phyloP scores from a whole-genome alignment of 176 grass and related monocot genomes.

The Zizania latifolia region DNA sequence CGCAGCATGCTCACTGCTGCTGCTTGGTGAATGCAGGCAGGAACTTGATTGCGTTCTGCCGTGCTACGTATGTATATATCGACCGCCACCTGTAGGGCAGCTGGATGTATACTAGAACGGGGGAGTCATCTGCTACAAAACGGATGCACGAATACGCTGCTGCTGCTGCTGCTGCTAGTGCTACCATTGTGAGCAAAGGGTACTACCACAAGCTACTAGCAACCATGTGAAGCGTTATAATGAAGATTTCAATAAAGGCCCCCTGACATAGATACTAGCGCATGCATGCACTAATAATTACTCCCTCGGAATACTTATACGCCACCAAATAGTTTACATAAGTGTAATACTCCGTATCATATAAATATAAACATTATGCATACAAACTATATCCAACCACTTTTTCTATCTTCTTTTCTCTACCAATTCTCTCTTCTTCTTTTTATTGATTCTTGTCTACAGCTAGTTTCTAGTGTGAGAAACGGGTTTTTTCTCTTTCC shows the following conservation, averaged over 20 bases:
- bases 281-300: too few relatives aligned
- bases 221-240: conserved; percentile 32
- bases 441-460: too few relatives aligned
- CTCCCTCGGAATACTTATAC: too few relatives aligned
- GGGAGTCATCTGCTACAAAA: neutral
- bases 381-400: too few relatives aligned
- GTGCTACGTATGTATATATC: neutral
- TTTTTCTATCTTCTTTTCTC: too few relatives aligned
- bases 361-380: too few relatives aligned
- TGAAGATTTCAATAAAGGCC: conserved; percentile 22
- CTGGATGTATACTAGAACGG: neutral
- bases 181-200: neutral
- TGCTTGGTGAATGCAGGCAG: neutral
- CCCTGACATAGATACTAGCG: neutral
- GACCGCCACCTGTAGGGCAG: neutral
- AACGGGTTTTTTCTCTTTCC: too few relatives aligned
- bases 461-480: too few relatives aligned
- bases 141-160: neutral
- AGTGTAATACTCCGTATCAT: too few relatives aligned
- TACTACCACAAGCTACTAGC: neutral
- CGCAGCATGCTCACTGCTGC: neutral
- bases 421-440: too few relatives aligned
- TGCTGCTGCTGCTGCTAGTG: neutral
- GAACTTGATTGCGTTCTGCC: neutral
- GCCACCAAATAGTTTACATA: too few relatives aligned